Conservation (phyloP, 257 asterid species). For the Jacaranda copaia region DNA sequence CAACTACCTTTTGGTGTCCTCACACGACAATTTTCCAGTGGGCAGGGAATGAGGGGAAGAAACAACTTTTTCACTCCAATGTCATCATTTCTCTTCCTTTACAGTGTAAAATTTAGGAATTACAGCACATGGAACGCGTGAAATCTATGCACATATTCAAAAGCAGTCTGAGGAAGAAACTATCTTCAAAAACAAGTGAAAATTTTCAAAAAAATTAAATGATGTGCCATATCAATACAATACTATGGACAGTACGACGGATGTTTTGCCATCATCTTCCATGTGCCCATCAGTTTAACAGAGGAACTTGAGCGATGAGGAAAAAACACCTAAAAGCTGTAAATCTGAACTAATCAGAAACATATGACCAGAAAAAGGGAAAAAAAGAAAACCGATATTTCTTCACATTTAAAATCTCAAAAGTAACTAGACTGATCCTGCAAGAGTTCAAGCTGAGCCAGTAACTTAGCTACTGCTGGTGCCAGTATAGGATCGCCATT, state of each 20-base stretch:
- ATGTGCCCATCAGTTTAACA: not conserved
- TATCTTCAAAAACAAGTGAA: not conserved
- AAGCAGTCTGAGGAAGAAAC: not conserved
- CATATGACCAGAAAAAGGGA: not conserved
- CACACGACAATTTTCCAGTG: too few relatives aligned
- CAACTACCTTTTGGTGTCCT: too few relatives aligned
- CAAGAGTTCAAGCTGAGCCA: conserved; percentile 86
- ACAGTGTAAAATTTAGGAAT: too few relatives aligned
- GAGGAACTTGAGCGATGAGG: conserved; percentile 4
- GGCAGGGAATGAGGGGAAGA: too few relatives aligned
- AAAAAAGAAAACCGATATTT: not conserved
- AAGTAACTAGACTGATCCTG: conserved; percentile 78
- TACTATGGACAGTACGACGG: not conserved
- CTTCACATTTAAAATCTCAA: conserved; percentile 41
- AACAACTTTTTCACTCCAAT: too few relatives aligned
- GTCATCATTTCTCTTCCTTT: too few relatives aligned
- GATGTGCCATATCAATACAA: not conserved
- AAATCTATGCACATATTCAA: too few relatives aligned
- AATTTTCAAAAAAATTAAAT: not conserved
- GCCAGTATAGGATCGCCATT: conserved; percentile 70
- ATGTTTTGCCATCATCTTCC: conserved; percentile 21
- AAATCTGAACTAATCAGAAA: conserved; percentile 17
- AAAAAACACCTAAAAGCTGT: not conserved
- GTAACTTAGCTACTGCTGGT: conserved; percentile 66
- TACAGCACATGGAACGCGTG: too few relatives aligned